Evolutionary conservation across 1,284 basidiomycete species (phyloP).

Genomic region (Termitomyces sp.): DNA sequence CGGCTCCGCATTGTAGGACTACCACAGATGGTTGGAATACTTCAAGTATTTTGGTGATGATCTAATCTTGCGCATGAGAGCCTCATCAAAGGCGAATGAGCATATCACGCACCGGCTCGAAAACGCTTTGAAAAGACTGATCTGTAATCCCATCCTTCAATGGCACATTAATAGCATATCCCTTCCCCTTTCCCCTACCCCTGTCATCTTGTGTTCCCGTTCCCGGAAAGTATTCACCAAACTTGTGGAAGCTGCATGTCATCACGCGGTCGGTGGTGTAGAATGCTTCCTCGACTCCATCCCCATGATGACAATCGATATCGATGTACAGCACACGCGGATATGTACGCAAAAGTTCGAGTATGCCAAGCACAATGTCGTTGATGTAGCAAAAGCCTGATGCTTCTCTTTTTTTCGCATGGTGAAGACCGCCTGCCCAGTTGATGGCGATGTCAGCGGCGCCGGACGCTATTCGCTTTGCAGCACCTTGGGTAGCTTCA

Average conservation of each 20-base stretch:
- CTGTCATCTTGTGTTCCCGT: slow-evolving; percentile 86
- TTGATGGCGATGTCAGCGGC: slow-evolving; percentile 92
- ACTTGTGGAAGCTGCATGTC: slow-evolving; percentile 95
- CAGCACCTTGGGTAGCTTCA: slow-evolving; percentile 54
- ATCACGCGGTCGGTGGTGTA: slow-evolving; percentile 97
- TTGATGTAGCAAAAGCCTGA: slow-evolving; percentile 98
- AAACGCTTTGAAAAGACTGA: slow-evolving; percentile 77
- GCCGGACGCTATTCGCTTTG: slow-evolving; percentile 79
- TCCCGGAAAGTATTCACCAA: slow-evolving; percentile 96
- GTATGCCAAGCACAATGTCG: slow-evolving; percentile 88
- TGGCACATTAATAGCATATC: slow-evolving; percentile 93
- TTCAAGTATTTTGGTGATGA: slow-evolving; percentile 85
- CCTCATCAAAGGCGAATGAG: slow-evolving; percentile 19
- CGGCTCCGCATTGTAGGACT: slow-evolving; percentile 93
- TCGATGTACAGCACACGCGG: slow-evolving; percentile 95
- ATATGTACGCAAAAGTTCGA: slow-evolving; percentile 79
- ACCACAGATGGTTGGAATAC: slow-evolving; percentile 89
- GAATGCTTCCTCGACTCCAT: slow-evolving; percentile 98
- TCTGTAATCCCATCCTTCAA: slow-evolving; percentile 93
- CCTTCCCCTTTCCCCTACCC: slow-evolving; percentile 82
- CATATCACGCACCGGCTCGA: slow-evolving; percentile 64
- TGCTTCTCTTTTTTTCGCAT: slow-evolving; percentile 97
- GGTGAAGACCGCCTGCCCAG: slow-evolving; percentile 97
- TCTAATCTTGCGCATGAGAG: slow-evolving; percentile 36
- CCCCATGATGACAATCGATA: slow-evolving; percentile 97